These are phyloP conservation scores for Ilyonectria destructans DNA, from an alignment of 2,329 filamentous ascomycete genomes.

Conservation along the genomic window DNA sequence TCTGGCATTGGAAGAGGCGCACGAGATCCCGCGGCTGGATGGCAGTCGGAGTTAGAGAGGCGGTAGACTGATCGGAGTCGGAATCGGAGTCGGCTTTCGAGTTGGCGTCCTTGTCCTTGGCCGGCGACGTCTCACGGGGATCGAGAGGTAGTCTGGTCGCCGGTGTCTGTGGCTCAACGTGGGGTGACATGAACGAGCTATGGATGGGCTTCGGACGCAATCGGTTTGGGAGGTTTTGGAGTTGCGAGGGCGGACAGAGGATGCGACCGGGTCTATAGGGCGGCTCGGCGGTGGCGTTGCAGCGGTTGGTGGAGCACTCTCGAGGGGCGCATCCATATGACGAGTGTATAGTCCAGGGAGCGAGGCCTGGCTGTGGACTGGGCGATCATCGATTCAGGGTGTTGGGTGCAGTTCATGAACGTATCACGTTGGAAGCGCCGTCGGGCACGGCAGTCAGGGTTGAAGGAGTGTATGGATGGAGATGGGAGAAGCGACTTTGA, in stretches of 20 bases:
- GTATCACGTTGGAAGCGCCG: neutral
- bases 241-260: neutral
- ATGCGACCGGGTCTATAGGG: neutral
- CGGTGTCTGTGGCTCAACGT: constrained; percentile 12
- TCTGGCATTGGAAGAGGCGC: constrained; percentile 83
- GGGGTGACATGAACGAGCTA: constrained; percentile 16
- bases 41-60: constrained; percentile 7
- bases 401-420: neutral
- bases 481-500: neutral
- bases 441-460: constrained; percentile 3
- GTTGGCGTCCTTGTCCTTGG: constrained; percentile 15
- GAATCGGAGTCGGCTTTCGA: constrained; percentile 1
- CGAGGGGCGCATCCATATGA: constrained; percentile 10
- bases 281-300: constrained; percentile 15
- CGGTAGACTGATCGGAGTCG: neutral
- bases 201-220: neutral
- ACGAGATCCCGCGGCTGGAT: constrained; percentile 59
- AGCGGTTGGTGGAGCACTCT: constrained; percentile 5
- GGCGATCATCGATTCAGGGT: constrained; percentile 19
- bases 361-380: constrained; percentile 5
- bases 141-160: constrained; percentile 12
- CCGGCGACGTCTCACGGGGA: constrained; percentile 13
- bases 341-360: constrained; percentile 2
- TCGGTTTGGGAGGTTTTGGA: constrained; percentile 8
- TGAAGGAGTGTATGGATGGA: neutral